Evolutionary conservation across 352 stramenopile genomes (phyloP).

Genomic region (Phytophthora aleatoria): DNA sequence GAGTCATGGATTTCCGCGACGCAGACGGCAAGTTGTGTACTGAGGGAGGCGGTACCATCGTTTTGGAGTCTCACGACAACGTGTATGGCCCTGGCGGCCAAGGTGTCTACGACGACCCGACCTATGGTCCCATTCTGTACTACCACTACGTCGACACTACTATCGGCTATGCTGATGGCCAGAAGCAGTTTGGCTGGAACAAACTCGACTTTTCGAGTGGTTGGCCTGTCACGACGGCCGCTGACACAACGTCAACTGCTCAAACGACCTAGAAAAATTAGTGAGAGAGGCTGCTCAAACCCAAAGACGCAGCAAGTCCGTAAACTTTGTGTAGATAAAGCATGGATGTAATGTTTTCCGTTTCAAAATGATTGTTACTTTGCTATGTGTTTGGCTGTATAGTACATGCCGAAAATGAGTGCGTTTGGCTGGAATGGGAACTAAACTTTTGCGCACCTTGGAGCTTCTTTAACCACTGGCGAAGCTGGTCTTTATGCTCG

Average conservation of each 20-base stretch:
- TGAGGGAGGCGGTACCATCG: too few species aligned
- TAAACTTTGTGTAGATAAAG: too few species aligned
- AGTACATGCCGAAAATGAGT: neutral
- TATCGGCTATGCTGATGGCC: slow-evolving; percentile 46
- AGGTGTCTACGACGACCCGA: slow-evolving; percentile 22
- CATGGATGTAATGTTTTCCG: too few species aligned
- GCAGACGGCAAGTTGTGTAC: too few species aligned
- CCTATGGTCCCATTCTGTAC: slow-evolving; percentile 24
- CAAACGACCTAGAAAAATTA: neutral
- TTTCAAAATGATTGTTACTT: neutral
- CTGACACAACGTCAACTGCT: neutral
- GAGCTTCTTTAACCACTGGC: slow-evolving; percentile 72
- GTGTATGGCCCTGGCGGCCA: too few species aligned
- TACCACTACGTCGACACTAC: slow-evolving; percentile 43
- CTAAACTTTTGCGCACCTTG: slow-evolving; percentile 43
- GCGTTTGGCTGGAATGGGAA: neutral
- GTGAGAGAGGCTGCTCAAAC: neutral
- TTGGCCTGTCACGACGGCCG: slow-evolving; percentile 9
- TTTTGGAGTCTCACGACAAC: too few species aligned
- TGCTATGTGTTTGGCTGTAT: neutral
- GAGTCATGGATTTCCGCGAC: too few species aligned
- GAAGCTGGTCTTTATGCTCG: slow-evolving; percentile 47
- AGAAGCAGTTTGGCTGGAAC: slow-evolving; percentile 65
- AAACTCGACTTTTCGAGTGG: slow-evolving; percentile 53
- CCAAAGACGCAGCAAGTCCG: neutral